Evolutionary conservation across 2,329 filamentous ascomycete species (phyloP).

Genomic region (Seiridium unicorne): DNA sequence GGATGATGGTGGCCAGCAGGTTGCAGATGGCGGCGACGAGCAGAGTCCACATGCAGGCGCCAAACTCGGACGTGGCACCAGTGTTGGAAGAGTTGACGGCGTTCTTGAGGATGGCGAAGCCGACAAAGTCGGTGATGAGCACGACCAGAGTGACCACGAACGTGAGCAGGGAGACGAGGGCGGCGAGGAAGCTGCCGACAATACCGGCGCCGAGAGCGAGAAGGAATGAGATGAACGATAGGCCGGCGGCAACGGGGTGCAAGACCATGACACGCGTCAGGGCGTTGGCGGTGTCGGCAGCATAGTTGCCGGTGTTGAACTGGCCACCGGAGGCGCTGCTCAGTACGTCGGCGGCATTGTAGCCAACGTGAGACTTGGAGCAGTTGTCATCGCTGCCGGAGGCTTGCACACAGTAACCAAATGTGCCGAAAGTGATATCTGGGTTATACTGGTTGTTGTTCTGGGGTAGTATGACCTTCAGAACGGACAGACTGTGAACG

Average conservation of each 20-base stretch:
- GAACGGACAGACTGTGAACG: slow-evolving; percentile 38
- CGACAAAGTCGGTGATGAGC: slow-evolving; percentile 42
- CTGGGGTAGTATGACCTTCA: slow-evolving; percentile 36
- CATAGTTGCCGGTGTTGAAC: slow-evolving; percentile 31
- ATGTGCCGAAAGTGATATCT: slow-evolving; percentile 40
- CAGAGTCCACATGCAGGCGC: slow-evolving; percentile 55
- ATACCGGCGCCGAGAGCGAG: slow-evolving; percentile 40
- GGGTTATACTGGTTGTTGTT: slow-evolving; percentile 18
- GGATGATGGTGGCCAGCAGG: slow-evolving; percentile 53
- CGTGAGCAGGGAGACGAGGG: slow-evolving; percentile 34
- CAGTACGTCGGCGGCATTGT: slow-evolving; percentile 22
- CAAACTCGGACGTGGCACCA: slow-evolving; percentile 42
- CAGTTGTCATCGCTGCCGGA: slow-evolving; percentile 18
- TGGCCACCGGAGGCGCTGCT: slow-evolving; percentile 11
- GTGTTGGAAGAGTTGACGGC: slow-evolving; percentile 17
- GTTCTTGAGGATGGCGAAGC: slow-evolving; percentile 34
- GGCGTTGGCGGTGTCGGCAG: slow-evolving; percentile 32
- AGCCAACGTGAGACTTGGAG: slow-evolving; percentile 21
- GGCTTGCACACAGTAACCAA: slow-evolving; percentile 38
- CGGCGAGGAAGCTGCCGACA: slow-evolving; percentile 38
- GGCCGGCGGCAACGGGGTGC: slow-evolving; percentile 35
- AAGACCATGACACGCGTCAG: slow-evolving; percentile 40
- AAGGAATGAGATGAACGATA: slow-evolving; percentile 45
- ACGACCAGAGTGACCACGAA: slow-evolving; percentile 41
- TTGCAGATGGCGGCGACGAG: slow-evolving; percentile 54